A percentile compares a stretch with the other conserved stretches of the same genome.
phyloP scores from a whole-genome alignment of 352 stramenopile species.

The Phytophthora pseudosyringae region DNA sequence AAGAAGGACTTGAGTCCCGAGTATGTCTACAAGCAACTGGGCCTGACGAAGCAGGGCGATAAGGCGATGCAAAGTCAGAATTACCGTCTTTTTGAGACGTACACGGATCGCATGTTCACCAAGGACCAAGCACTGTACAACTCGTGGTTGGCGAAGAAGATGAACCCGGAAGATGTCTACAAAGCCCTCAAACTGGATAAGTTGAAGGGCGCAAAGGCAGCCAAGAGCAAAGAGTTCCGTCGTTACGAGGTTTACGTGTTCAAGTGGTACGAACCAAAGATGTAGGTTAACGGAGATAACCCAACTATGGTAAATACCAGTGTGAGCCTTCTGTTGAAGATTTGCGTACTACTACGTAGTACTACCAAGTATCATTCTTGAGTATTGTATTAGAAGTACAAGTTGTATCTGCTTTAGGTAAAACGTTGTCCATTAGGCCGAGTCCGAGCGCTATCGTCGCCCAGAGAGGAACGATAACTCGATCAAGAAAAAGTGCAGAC shows the following conservation, averaged over 20 bases:
- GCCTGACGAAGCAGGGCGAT: not conserved
- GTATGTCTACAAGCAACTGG: not conserved
- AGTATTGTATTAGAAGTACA: no score
- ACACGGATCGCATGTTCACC: not conserved
- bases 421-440: no score
- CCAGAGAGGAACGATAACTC: no score
- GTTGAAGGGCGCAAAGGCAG: not conserved
- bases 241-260: not conserved
- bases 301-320: no score
- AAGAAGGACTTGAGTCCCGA: not conserved
- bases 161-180: not conserved
- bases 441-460: no score
- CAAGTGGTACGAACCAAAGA: not conserved
- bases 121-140: not conserved
- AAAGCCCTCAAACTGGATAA: not conserved
- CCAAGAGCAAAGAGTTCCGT: not conserved
- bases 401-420: no score
- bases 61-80: not conserved
- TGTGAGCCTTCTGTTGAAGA: no score
- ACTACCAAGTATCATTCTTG: no score
- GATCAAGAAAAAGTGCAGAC: no score
- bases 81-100: not conserved
- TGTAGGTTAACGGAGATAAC: no score
- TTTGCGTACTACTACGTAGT: no score
- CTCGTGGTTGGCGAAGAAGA: not conserved